A percentile compares a stretch with the other conserved stretches of the same genome.
Conservation (phyloP, 2,329 filamentous ascomycete species). For the Diaporthe capsici region DNA sequence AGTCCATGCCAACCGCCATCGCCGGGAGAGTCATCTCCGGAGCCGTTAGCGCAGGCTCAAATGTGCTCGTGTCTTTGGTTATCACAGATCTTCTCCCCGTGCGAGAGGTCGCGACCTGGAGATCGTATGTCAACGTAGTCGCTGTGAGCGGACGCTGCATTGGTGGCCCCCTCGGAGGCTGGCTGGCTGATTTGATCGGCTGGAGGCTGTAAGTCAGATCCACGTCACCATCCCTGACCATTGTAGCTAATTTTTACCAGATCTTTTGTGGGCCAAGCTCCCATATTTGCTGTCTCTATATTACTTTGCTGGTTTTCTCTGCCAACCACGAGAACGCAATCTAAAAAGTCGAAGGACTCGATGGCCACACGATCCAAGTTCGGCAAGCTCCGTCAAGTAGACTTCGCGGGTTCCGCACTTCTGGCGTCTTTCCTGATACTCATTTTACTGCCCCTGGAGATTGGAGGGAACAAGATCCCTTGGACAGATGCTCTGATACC, state of each 20-base stretch:
- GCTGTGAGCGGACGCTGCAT: conserved; percentile 65
- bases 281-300: conserved; percentile 66
- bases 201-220: conserved; percentile 70
- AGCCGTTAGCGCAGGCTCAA: conserved; percentile 65
- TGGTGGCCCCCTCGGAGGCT: conserved; percentile 71
- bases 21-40: conserved; percentile 66
- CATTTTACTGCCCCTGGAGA: conserved; percentile 56
- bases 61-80: conserved; percentile 64
- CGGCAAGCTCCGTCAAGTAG: conserved; percentile 64
- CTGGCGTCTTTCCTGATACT: conserved; percentile 55
- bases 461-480: conserved; percentile 55
- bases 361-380: conserved; percentile 42
- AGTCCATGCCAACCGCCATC: conserved; percentile 63
- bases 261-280: conserved; percentile 71
- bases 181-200: conserved; percentile 72
- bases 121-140: conserved; percentile 66
- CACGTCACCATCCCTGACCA: neutral
- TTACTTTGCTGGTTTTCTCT: conserved; percentile 53
- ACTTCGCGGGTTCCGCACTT: conserved; percentile 69
- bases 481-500: conserved; percentile 55
- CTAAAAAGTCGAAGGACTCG: conserved; percentile 28
- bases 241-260: conserved; percentile 44
- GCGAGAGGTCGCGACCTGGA: conserved; percentile 67
- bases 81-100: conserved; percentile 68
- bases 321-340: conserved; percentile 46